phyloP scores from a whole-genome alignment of 2,329 filamentous ascomycete genomes.

The Cordyceps farinosa region DNA sequence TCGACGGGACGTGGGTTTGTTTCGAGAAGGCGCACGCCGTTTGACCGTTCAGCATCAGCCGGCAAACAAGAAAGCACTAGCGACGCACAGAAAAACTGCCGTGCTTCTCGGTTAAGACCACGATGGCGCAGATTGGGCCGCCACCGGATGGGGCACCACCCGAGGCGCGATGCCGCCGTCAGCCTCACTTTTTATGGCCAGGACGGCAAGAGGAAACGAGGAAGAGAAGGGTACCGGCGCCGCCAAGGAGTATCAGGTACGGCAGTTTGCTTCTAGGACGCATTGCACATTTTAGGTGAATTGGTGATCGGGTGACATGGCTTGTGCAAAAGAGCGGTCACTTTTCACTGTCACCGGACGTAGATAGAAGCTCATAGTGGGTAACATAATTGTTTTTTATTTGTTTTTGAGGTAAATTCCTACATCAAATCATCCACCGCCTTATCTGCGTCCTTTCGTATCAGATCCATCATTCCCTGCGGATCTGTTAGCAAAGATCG shows the following conservation, averaged over 20 bases:
- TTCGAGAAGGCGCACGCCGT: not conserved
- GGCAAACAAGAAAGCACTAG: not conserved
- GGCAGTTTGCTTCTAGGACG: not conserved
- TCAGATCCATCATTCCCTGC: conserved; percentile 91
- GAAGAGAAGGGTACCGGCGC: not conserved
- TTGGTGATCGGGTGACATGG: not conserved
- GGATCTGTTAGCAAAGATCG: conserved; percentile 9
- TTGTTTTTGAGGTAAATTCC: not conserved
- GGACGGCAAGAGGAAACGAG: not conserved
- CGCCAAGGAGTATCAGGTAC: not conserved
- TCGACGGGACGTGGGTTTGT: not conserved
- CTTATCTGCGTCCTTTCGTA: conserved; percentile 91
- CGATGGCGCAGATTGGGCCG: not conserved
- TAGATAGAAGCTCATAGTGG: not conserved
- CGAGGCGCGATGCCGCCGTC: not conserved
- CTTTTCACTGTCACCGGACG: not conserved
- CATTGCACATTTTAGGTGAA: not conserved
- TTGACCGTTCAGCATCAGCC: not conserved
- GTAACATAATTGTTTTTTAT: not conserved
- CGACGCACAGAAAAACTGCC: not conserved
- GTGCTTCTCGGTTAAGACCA: not conserved
- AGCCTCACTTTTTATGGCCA: not conserved
- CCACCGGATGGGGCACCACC: not conserved
- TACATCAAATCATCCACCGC: conserved; percentile 81
- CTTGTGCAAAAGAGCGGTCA: not conserved